Evolutionary conservation across 2,329 filamentous ascomycete species (phyloP).

Genomic region (Elsinoe perseae): DNA sequence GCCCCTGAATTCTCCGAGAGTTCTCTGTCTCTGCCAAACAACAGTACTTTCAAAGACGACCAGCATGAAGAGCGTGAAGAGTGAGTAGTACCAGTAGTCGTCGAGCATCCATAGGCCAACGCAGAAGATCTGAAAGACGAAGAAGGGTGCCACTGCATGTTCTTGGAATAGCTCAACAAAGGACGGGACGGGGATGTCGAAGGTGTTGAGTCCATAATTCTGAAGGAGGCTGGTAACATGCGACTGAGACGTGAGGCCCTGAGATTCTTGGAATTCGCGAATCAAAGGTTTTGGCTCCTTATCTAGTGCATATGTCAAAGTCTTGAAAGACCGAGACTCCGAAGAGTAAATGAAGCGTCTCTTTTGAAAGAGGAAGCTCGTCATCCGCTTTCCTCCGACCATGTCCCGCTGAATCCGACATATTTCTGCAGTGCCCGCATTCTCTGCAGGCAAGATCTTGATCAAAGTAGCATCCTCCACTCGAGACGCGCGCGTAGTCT

Average conservation of each 20-base stretch:
- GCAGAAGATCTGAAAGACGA: constrained; percentile 98
- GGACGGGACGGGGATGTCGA: constrained; percentile 93
- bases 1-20: constrained; percentile 88
- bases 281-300: constrained; percentile 73
- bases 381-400: constrained; percentile 63
- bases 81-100: constrained; percentile 99
- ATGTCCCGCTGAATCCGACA: constrained; percentile 72
- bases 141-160: constrained; percentile 96
- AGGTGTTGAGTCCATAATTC: constrained; percentile 92
- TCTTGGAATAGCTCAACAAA: constrained; percentile 96
- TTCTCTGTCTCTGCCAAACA: constrained; percentile 96
- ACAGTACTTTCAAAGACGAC: constrained; percentile 97
- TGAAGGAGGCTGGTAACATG: constrained; percentile 75
- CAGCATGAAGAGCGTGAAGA: constrained; percentile 98
- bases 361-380: constrained; percentile 96
- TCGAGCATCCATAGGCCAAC: constrained; percentile 98
- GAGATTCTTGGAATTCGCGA: constrained; percentile 67
- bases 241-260: constrained; percentile 64
- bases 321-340: constrained; percentile 65
- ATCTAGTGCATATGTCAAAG: constrained; percentile 78
- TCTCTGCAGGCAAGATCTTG: constrained; percentile 84
- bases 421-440: constrained; percentile 84
- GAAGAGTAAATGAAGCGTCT: constrained; percentile 82
- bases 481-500: constrained; percentile 59
- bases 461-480: constrained; percentile 74